Conservation (phyloP, 257 asterid species). For the Osmanthus fragrans region DNA sequence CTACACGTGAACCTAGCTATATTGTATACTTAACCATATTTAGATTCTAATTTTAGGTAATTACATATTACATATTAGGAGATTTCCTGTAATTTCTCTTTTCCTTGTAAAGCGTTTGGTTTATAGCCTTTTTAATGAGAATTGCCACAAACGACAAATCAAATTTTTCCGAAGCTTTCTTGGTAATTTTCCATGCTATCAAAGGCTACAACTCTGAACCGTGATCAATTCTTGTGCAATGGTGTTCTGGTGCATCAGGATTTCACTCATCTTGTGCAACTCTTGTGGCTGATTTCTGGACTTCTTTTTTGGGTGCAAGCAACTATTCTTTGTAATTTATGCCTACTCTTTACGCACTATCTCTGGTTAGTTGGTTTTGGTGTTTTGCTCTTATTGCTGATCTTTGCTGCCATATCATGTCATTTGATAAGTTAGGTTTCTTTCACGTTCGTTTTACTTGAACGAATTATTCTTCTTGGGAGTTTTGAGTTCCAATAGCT, state of each 20-base stretch:
- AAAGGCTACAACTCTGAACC: no score
- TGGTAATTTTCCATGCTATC: neutral
- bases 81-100: constrained; percentile 1
- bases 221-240: no score
- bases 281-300: no score
- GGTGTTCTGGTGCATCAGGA: no score
- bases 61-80: neutral
- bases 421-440: neutral
- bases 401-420: no score
- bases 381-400: no score
- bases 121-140: neutral
- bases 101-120: neutral
- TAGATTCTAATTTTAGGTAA: neutral
- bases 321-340: no score
- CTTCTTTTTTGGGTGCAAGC: no score
- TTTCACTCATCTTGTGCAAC: no score
- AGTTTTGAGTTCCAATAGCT: neutral
- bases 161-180: neutral
- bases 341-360: no score
- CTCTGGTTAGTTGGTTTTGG: no score
- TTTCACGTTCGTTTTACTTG: neutral
- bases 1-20: neutral
- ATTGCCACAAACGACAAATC: neutral
- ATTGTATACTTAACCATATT: neutral
- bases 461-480: neutral